Evolutionary conservation across 2,329 filamentous ascomycete species (phyloP), one percentile per base, ranked within the genome.

Genomic region (Aspergillus sp.): DNA sequence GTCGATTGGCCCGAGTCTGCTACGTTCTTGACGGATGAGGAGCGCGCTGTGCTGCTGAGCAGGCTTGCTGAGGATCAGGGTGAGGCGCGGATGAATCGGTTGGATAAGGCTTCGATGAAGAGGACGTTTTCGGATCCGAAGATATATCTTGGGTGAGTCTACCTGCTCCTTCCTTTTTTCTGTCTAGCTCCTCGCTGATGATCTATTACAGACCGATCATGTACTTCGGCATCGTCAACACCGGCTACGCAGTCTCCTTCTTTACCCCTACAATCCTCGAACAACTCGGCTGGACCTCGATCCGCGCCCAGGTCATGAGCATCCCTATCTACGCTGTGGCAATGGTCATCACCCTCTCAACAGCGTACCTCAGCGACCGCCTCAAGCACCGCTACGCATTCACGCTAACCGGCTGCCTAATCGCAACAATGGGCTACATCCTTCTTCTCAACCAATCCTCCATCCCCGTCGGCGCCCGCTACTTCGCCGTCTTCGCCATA

Each of bases 211-310:
- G 48, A 8, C 53, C 53, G n/a, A 57, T 54, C 17, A 60, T 60
- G 53, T 65, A 67, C 45, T 53, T 65, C 15, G 65, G 63, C 7
- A 62, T 64, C 48, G 63, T 65, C 48, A 62, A 65, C 54, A 65
- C 59, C 22, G 65, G 63, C 46, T 62, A 62, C 51, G 62, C 65
- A 5, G 54, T 65, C 17, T 58, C 60, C 3, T 56, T 69, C 19
- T 76, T 77, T 61, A 71, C 71, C 15, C 74, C 74, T 0, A 74
- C 73, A 9, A 76, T 77, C 51, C 64, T 77, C 17, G 66, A 65
- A 23, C 69, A 73, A 53, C 64, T 76, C 11, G 73, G 74, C 5
- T 77, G 72, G 71, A 72, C 72, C 4, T 54, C 65, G 19, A 65
- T 66, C 31, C 66, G 65, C 13, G 73, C 74, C 19, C 74, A 76